Evolutionary conservation across 768 basidiomycete genomes (phyloP), one percentile per base, ranked within the genome.

Genomic region (Tulasnella sp.): DNA sequence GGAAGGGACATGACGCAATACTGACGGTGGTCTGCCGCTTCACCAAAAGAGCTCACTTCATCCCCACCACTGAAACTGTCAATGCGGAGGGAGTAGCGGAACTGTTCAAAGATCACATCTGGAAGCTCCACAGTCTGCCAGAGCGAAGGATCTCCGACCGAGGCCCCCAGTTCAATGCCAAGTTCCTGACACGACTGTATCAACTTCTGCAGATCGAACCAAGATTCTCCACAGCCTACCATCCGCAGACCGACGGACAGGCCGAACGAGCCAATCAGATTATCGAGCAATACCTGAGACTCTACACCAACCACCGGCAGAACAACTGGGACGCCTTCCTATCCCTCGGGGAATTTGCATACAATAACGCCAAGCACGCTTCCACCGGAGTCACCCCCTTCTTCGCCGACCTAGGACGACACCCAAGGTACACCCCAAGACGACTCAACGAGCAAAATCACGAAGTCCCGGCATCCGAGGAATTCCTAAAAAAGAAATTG

Each of bases 321-420:
- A 85, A 87, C 74, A 81, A 87, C 77, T 87, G 86, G 87, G 83
- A 83, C 4, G 83, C 85, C 20, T 84, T 83, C 46, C 82, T 88
- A 0, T 82, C 85, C 0, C 80, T 87, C 15, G 85, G 85, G 5
- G 85, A 88, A 80, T 87, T 87, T 78, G 80, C 82, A 0, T 85
- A 83, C 81, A 88, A 88, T 79, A 86, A 86, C 70, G 51, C 79
- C 44, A 78, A 79, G 9, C 84, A 85, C 73, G 42, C 82, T 1
- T 83, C 85, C 1, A 86, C 85, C 46, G 77, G 81, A 39, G 79
- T 82, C 69, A 82, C 84, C 15, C 86, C 86, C 1, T 86, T 86
- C 82, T 85, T 83, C 35, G 81, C 85, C 20, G 84, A 85, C 73
- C 78, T 81, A 39, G 84, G 81, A 15, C 83, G 79, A 73, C 83